A percentile compares a stretch with the other conserved stretches of the same genome.
These are phyloP conservation scores for Fraxinus anomala DNA, from an alignment of 257 asterid genomes.

Conservation along the genomic window DNA sequence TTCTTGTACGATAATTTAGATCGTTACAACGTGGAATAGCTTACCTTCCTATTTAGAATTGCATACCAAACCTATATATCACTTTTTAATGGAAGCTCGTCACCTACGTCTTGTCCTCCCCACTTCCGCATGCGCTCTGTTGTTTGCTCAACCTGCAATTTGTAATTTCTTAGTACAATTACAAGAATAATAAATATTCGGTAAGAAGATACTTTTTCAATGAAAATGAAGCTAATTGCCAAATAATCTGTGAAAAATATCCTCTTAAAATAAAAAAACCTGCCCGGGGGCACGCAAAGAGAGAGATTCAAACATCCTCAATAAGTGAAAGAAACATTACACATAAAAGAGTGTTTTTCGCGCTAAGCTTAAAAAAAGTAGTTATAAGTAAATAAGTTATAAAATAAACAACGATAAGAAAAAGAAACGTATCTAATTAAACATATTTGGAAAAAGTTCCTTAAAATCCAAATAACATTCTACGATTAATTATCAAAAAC, in stretches of 20 bases:
- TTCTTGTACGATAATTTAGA: too few relatives aligned
- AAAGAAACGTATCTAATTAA: background rate
- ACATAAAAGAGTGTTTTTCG: too few relatives aligned
- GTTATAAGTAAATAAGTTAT: too few relatives aligned
- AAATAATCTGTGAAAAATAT: background rate
- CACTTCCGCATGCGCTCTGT: background rate
- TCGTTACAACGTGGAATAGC: too few relatives aligned
- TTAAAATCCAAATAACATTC: too few relatives aligned
- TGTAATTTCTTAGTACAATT: background rate
- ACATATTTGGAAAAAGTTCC: background rate
- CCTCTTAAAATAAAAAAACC: background rate
- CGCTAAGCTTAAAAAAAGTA: too few relatives aligned
- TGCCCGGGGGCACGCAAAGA: background rate
- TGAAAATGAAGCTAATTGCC: background rate
- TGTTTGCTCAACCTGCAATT: constrained; percentile 1
- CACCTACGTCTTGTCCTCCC: background rate
- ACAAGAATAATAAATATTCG: background rate
- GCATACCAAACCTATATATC: background rate
- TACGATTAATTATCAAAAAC: too few relatives aligned
- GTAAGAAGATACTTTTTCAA: background rate
- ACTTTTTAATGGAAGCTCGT: background rate
- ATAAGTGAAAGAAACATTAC: background rate
- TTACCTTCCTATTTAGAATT: too few relatives aligned
- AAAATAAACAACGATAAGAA: too few relatives aligned
- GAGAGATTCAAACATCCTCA: background rate